Evolutionary conservation across 345 rosid genomes (phyloP), one percentile per base, ranked within the genome.

Genomic region (Cardamine occulta): DNA sequence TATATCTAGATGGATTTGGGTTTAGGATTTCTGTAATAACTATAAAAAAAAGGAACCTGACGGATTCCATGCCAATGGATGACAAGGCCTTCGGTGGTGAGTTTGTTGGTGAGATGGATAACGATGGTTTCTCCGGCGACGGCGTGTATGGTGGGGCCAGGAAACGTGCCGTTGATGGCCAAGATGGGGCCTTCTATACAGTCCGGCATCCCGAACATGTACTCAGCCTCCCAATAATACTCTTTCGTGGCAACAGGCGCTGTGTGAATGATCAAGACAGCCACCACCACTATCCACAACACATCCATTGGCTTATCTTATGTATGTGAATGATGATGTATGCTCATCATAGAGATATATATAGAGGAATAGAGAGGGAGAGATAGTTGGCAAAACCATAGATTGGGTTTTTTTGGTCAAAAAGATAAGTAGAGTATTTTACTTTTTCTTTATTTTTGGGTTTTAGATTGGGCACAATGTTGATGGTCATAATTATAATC

Each of bases 11-110:
- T 5, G 8, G n/a, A 24, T 12, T 26, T 18, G 23, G 35, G 35
- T 6, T 32, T 2, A 5, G 7, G 39, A 34, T 34, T 8, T 1
- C 11, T 1, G 39, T 8, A 1, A 34, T 4, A 17, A 24, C 3
- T 3, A 12, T 3, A 34, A 10, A 44, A 17, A 7, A 18, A 15
- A 45, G 1, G 40, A 74, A 74, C 79, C 91, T 93, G 98, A 83
- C 97, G 82, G 68, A 91, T 93, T 26, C 96, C 98, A 80, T 93
- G 98, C 98, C 98, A 93, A 76, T 93, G 97, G 42, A 93, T 89
- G 45, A 88, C 98, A 53, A 89, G 89, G 1, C 96, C 96, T 53
- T 93, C 96, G 1, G 98, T 89, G 51, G 48, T 5, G 66, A 93
- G 90, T 66, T 85, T 91, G 76, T 89, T 93, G 4, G 86, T 88